Base-by-base conservation (phyloP, 1,139 yeast genomes). In the Blastobotrys raffinosifermentans region DNA sequence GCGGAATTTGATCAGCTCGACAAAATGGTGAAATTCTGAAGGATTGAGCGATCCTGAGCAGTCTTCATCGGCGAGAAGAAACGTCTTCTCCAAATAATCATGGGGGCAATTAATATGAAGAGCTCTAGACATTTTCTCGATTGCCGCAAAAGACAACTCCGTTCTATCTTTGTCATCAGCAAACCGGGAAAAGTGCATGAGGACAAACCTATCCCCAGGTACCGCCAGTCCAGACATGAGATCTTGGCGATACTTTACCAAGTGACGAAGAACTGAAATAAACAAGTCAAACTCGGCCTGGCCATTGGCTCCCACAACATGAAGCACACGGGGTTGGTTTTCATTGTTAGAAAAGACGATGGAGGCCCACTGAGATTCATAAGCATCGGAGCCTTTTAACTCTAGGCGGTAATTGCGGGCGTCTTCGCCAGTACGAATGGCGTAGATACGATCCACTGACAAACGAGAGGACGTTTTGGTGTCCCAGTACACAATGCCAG, bases 391-490 rank as follows among this genome's bases (percentile, higher is more conserved):
- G 1, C 87, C 72, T 32, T 80, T 80, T 46, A 84, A 72, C 57
- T 85, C 94, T 53, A 89, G 96, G 42, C 95, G 66, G 54, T 86
- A 89, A 46, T 83, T 82, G 19, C 73, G 69, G 1, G 96, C 96
- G 48, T 81, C 82, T 10, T 69, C 71, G 8, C 80, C 86, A 8
- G 72, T 66, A 38, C 87, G 64, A 1, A 86, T 71, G 40, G 77
- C 80, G 47, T 77, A 76, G 29, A 91, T 81, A 39, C 77, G 76
- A 55, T 84, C 95, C 11, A 86, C 66, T n/a, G 71, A 65, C 41
- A 87, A 66, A 32, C 64, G 69, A 16, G 75, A 72, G 10, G 69
- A 55, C 22, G 69, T 56, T 43, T 64, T 54, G 13, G 53, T 61
- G 41, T 70, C 73, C 83, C 89, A 80, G 1, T 68, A 58, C 13